phyloP scores from a whole-genome alignment of 106 monocot species.

The Apostasia shenzhenica region DNA sequence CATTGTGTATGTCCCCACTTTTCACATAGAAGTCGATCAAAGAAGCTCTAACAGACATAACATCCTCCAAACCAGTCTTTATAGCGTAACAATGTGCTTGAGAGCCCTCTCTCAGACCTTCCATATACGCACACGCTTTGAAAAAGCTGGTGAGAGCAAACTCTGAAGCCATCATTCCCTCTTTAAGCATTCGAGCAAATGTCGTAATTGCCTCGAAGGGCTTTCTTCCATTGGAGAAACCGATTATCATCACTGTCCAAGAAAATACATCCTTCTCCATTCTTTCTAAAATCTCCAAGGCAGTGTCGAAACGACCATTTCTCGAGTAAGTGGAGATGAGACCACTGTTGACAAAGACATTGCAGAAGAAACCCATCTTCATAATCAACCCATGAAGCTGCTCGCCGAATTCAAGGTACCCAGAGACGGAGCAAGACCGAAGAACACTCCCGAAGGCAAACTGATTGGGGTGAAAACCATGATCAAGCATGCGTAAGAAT shows the following conservation, averaged over 20 bases:
- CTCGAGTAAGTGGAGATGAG: neutral
- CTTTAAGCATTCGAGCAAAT: conserved; percentile 34
- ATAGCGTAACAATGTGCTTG: conserved; percentile 22
- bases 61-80: conserved; percentile 10
- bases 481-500: neutral
- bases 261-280: conserved; percentile 26
- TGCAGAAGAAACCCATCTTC: neutral
- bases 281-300: conserved; percentile 10
- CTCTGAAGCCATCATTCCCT: conserved; percentile 18
- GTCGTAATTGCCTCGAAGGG: conserved; percentile 18
- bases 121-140: conserved; percentile 22
- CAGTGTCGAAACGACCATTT: conserved; percentile 13
- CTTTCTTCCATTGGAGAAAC: conserved; percentile 28
- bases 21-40: conserved; percentile 41
- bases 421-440: neutral
- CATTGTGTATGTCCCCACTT: conserved; percentile 28
- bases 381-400: neutral
- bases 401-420: neutral
- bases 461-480: neutral
- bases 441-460: neutral
- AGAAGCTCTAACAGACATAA: conserved; percentile 41
- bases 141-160: conserved; percentile 20
- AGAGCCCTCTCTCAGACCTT: conserved; percentile 1
- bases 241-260: conserved; percentile 50
- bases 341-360: neutral